phyloP scores from a whole-genome alignment of 2,329 filamentous ascomycete species.

The Apiospora pterosperma region DNA sequence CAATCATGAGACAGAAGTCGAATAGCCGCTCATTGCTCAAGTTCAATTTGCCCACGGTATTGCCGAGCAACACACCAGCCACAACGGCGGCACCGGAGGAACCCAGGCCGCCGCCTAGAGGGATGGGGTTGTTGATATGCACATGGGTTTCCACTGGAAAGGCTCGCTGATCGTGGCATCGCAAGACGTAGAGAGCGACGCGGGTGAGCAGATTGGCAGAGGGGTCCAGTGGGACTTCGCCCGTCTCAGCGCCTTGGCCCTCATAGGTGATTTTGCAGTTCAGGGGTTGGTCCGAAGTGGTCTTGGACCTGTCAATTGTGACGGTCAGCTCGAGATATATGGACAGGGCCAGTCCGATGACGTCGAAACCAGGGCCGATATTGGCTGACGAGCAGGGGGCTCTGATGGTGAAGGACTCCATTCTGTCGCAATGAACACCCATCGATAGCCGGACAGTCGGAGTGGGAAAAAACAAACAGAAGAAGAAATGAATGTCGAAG shows the following conservation, averaged over 20 bases:
- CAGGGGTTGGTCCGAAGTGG: conserved; percentile 57
- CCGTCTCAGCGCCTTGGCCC: conserved; percentile 67
- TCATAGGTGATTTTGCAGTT: conserved; percentile 93
- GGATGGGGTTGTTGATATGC: conserved; percentile 94
- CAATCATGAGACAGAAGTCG: conserved; percentile 97
- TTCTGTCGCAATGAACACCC: background rate
- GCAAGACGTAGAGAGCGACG: conserved; percentile 88
- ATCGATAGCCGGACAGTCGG: background rate
- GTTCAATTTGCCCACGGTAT: conserved; percentile 78
- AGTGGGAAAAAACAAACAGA: background rate
- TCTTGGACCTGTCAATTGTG: conserved; percentile 62
- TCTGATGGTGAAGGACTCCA: conserved; percentile 67
- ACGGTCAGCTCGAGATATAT: conserved; percentile 90
- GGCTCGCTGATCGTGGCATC: conserved; percentile 81
- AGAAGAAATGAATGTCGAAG: background rate
- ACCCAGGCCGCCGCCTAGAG: conserved; percentile 86
- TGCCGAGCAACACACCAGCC: conserved; percentile 88
- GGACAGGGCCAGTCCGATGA: conserved; percentile 90
- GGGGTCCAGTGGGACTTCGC: conserved; percentile 77
- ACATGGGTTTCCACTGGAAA: conserved; percentile 88
- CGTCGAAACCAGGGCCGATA: conserved; percentile 96
- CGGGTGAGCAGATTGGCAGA: conserved; percentile 90
- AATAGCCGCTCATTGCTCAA: conserved; percentile 80
- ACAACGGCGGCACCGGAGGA: conserved; percentile 95
- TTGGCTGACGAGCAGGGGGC: conserved; percentile 96